Conservation (phyloP, 139 green algal species). For the Tetradesmus lagerheimii region DNA sequence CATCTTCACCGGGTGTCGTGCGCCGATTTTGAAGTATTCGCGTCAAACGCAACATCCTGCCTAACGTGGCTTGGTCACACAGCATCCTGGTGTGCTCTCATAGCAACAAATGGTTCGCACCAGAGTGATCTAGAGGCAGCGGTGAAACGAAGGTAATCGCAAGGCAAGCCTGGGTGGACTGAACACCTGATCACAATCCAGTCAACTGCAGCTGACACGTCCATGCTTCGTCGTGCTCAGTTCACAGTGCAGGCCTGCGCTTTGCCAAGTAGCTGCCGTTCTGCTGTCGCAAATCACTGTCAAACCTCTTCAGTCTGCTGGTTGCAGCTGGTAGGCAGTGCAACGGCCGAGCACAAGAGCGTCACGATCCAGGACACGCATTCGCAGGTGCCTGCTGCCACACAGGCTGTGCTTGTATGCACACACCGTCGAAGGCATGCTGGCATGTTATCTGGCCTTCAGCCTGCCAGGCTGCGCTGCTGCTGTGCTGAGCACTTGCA, state of each 20-base stretch:
- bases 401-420: no score
- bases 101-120: no score
- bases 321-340: not conserved
- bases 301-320: not conserved
- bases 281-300: no score
- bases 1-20: not conserved
- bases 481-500: not conserved
- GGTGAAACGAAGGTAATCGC: no score
- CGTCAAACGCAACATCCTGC: not conserved
- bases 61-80: no score
- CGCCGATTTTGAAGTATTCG: not conserved
- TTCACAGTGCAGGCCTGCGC: not conserved
- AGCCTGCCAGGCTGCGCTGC: not conserved
- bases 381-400: slow-evolving; percentile 2
- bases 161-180: not conserved
- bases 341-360: not conserved
- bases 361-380: not conserved
- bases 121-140: no score
- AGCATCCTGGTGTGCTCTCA: no score
- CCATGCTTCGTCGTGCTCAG: not conserved
- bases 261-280: no score
- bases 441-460: not conserved
- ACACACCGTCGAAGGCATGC: not conserved
- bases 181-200: not conserved
- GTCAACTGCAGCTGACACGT: not conserved